Evolutionary conservation across 257 asterid species (phyloP), one percentile per base, ranked within the genome.

Genomic region (Penstemon davidsonii): DNA sequence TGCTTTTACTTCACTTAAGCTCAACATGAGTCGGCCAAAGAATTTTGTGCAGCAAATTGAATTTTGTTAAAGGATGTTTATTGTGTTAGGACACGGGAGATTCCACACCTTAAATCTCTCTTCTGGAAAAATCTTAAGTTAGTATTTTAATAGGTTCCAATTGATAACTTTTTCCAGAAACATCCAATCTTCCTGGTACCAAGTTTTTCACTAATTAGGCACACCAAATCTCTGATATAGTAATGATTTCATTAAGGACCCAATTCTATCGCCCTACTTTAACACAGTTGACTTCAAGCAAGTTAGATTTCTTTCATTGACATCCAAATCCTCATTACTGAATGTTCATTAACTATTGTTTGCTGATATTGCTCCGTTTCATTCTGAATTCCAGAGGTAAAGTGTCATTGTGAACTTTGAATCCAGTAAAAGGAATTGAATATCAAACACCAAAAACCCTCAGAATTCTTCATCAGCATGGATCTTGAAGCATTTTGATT

Each of bases 1-100:
- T 68, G 36, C 15, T 68, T 68, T 56, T 25, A 25, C 1, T 25
- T 25, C 33, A 25, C 10, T 45, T 45, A 7, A 45, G 51, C 62
- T 66, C 45, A 66, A 56, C 64, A n/a, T 54, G 15, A 54, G 56
- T 40, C 53, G 10, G 40, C 53, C 55, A 25, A 46, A 41, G 70
- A 58, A 39, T 37, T 51, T 46, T 63, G 56, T 66, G 66, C 51
- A 52, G 43, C 61, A 33, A 67, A 43, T 47, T 57, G 37, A 64
- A 77, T 11, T 39, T 47, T 70, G 47, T 42, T 51, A 38, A 51
- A 25, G 7, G 8, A 47, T 62, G 46, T 42, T 68, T 4, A 55
- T 58, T 62, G 33, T 4, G 15, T 40, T 18, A 58, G 56, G 64
- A 62, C 61, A 70, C n/a, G n/a, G 8, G 38, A 6, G 42, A 47